These are phyloP conservation scores for Amanita inopinata DNA, from an alignment of 768 basidiomycete genomes.

Conservation along the genomic window DNA sequence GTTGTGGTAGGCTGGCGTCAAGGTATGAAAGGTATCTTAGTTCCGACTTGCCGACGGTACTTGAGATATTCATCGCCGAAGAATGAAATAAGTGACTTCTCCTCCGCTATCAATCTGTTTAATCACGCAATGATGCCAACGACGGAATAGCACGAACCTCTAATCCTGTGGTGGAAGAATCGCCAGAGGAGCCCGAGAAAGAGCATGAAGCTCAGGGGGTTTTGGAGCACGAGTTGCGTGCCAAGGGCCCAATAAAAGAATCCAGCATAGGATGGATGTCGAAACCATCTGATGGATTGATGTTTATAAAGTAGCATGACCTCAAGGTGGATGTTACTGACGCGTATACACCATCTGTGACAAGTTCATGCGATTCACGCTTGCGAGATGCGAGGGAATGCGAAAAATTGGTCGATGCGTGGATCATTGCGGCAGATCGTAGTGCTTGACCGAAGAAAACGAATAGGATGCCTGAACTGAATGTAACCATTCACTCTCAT, in stretches of 20 bases:
- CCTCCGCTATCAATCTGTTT: constrained; percentile 52
- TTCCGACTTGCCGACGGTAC: constrained; percentile 73
- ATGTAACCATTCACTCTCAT: neutral
- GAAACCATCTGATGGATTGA: constrained; percentile 48
- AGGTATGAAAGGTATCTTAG: constrained; percentile 79
- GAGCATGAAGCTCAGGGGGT: constrained; percentile 59
- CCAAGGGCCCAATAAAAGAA: constrained; percentile 98
- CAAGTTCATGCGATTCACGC: constrained; percentile 62
- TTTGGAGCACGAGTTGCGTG: constrained; percentile 87
- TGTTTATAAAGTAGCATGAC: constrained; percentile 3
- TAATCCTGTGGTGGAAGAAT: constrained; percentile 79
- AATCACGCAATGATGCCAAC: constrained; percentile 6
- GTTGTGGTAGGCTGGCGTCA: constrained; percentile 20
- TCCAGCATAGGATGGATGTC: constrained; percentile 95
- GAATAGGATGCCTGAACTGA: constrained; percentile 46
- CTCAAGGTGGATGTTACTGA: constrained; percentile 27
- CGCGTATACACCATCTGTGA: constrained; percentile 86
- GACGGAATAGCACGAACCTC: constrained; percentile 41
- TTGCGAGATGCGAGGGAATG: constrained; percentile 78
- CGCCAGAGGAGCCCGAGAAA: constrained; percentile 67
- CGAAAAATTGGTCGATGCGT: constrained; percentile 89
- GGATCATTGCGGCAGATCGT: constrained; percentile 92
- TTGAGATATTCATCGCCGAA: constrained; percentile 82
- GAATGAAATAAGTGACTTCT: constrained; percentile 68
- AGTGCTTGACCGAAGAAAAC: constrained; percentile 66